Conservation (phyloP, 805 yeast genomes). For the Grigorovia humatica region DNA sequence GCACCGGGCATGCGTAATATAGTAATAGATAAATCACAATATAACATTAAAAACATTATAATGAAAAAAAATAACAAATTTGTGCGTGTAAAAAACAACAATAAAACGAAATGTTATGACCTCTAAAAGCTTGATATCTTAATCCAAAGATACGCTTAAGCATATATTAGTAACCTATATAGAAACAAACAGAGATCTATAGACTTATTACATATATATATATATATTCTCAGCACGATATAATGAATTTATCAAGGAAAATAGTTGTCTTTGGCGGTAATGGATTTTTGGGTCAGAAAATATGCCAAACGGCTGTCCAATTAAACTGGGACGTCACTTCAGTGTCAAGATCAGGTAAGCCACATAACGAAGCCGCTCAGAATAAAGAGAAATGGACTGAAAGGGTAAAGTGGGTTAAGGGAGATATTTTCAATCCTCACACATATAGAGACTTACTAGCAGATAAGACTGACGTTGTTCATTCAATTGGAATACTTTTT, state of each 20-base stretch:
- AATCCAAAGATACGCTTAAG: no score
- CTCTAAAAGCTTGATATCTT: no score
- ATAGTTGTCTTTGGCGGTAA: constrained; percentile 77
- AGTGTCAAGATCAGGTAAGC: constrained; percentile 51
- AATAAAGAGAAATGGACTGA: constrained; percentile 35
- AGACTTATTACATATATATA: no score
- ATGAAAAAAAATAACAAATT: no score
- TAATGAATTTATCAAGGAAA: constrained; percentile 10
- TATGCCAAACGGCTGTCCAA: constrained; percentile 58
- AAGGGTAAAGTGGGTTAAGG: constrained; percentile 55
- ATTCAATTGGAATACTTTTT: constrained; percentile 67
- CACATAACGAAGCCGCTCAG: constrained; percentile 22
- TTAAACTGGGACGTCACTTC: constrained; percentile 61
- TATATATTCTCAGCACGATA: no score
- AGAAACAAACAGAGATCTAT: no score
- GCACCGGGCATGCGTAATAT: no score
- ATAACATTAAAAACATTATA: no score
- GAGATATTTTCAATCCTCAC: constrained; percentile 56
- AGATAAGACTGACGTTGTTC: constrained; percentile 52
- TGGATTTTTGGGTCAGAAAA: constrained; percentile 67
- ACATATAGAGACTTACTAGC: constrained; percentile 33
- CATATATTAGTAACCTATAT: no score
- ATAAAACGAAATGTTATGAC: no score
- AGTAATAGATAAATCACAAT: no score
- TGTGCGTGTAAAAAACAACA: no score